Conservation (phyloP, 441 rosid genomes). For the Hura crepitans region DNA sequence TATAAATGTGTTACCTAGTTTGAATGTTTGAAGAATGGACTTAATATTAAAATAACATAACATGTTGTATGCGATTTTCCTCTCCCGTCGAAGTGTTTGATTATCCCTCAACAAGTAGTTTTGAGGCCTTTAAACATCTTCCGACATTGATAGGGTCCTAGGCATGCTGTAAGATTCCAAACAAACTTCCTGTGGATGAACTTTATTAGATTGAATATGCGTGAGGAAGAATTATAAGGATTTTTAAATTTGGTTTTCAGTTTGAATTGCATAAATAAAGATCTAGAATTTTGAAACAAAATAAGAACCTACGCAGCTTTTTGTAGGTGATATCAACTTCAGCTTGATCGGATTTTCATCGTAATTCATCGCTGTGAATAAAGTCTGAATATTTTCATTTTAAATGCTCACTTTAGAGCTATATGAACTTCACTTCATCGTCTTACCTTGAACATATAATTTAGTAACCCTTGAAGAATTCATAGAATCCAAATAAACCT, state of each 20-base stretch:
- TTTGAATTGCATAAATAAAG: background rate
- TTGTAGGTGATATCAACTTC: background rate
- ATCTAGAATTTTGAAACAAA: background rate
- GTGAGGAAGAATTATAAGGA: background rate
- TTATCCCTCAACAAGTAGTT: too few relatives aligned
- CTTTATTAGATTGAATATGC: background rate
- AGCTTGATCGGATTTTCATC: background rate
- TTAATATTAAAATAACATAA: too few relatives aligned
- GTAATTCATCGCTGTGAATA: background rate
- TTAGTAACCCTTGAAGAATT: background rate
- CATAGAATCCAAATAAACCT: background rate
- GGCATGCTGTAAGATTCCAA: background rate
- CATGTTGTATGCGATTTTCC: too few relatives aligned
- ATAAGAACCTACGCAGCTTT: background rate
- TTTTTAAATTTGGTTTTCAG: background rate
- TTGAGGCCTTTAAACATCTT: too few relatives aligned
- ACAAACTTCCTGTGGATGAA: background rate
- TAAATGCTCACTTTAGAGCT: background rate
- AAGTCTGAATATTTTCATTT: background rate
- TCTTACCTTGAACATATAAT: background rate
- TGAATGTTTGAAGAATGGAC: too few relatives aligned
- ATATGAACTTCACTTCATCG: background rate
- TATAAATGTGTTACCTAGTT: too few relatives aligned
- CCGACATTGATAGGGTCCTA: too few relatives aligned
- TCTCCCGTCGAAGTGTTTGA: too few relatives aligned